phyloP scores from a whole-genome alignment of 106 monocot species.

The Dendrobium nobile region DNA sequence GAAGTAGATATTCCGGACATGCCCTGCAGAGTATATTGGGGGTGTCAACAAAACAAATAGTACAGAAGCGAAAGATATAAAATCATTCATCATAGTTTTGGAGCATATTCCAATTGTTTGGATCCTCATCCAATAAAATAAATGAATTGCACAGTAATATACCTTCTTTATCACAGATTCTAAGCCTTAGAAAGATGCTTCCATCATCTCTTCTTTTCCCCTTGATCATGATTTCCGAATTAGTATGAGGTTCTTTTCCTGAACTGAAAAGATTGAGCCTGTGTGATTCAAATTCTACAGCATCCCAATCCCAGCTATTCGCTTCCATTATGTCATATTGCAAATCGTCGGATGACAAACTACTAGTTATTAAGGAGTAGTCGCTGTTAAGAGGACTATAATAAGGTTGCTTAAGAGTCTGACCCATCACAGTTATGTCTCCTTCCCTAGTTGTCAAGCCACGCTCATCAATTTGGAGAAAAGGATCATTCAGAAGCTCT shows the following conservation, averaged over 20 bases:
- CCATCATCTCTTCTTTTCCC: constrained; percentile 45
- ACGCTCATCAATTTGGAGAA: constrained; percentile 35
- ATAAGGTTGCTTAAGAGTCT: constrained; percentile 25
- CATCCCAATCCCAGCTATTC: constrained; percentile 25
- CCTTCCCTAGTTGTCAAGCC: constrained; percentile 9
- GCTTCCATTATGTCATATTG: constrained; percentile 12
- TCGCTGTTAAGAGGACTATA: constrained; percentile 8
- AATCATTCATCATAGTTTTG: not conserved
- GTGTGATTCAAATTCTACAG: constrained; percentile 5
- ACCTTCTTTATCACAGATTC: constrained; percentile 49
- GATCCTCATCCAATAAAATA: not conserved
- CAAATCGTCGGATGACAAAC: not conserved
- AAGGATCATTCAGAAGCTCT: constrained; percentile 52
- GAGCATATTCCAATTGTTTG: not conserved
- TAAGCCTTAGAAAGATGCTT: constrained; percentile 45
- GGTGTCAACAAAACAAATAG: not conserved
- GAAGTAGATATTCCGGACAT: constrained; percentile 42
- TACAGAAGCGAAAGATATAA: not conserved
- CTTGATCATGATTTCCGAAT: constrained; percentile 43
- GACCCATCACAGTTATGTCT: constrained; percentile 10
- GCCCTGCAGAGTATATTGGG: constrained; percentile 15
- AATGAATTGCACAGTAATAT: not conserved
- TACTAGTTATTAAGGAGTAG: constrained; percentile 10
- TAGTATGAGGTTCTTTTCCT: constrained; percentile 24
- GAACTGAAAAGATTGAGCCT: constrained; percentile 17